Conservation (phyloP, 768 basidiomycete genomes). For the Macrolepiota dolichaula region DNA sequence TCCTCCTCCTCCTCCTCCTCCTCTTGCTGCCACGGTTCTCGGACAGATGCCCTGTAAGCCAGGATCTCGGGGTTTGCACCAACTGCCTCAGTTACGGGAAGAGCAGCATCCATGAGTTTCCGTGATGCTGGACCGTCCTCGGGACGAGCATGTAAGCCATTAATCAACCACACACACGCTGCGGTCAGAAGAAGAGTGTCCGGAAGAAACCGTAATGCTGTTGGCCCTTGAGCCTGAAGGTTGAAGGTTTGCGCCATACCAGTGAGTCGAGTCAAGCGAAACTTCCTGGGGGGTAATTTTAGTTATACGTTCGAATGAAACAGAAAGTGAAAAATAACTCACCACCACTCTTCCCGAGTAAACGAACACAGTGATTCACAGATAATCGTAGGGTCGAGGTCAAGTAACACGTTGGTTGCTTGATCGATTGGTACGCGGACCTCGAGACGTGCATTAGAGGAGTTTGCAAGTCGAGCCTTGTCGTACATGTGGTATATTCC, state of each 20-base stretch:
- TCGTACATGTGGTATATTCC: slow-evolving; percentile 1
- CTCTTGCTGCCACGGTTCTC: not conserved
- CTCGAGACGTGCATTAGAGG: slow-evolving; percentile 5
- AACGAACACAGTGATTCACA: not conserved
- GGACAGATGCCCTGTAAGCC: not conserved
- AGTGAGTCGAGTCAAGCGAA: not conserved
- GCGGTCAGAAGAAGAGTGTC: not conserved
- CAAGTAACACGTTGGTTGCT: not conserved
- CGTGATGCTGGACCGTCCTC: not conserved
- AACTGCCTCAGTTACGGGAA: not conserved
- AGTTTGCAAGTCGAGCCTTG: not conserved
- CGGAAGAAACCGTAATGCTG: not conserved
- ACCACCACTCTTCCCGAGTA: slow-evolving; percentile 2
- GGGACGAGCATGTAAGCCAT: not conserved
- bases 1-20: not conserved
- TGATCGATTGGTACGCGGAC: slow-evolving; percentile 3
- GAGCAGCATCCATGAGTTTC: not conserved
- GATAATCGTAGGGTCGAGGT: not conserved
- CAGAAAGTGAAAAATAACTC: not conserved
- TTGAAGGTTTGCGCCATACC: not conserved
- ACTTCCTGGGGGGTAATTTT: not conserved
- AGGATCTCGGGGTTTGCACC: not conserved
- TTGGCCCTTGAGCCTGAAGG: not conserved
- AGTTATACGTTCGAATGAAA: not conserved
- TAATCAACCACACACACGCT: not conserved